phyloP scores from a whole-genome alignment of 1,284 basidiomycete species.

The Wallemia hederae region DNA sequence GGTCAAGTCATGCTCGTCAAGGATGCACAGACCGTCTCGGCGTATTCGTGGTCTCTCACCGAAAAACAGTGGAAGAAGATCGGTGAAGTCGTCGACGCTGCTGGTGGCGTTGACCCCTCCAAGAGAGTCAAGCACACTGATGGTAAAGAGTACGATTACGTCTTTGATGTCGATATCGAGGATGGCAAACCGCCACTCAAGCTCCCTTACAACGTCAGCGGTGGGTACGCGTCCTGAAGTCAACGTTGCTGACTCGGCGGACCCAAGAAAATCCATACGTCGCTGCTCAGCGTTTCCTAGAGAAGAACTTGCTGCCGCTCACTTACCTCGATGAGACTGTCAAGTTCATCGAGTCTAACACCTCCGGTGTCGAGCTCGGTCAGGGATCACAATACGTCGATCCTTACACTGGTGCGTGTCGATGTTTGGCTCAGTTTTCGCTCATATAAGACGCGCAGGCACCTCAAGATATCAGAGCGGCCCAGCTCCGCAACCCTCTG shows the following conservation, averaged over 20 bases:
- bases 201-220: constrained; percentile 66
- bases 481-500: constrained; percentile 10
- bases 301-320: constrained; percentile 50
- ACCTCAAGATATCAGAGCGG: constrained; percentile 27
- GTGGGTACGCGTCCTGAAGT: constrained; percentile 18
- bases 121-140: constrained; percentile 54
- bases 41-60: constrained; percentile 33
- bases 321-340: constrained; percentile 74
- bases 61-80: constrained; percentile 59
- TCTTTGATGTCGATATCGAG: constrained; percentile 88
- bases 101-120: constrained; percentile 30
- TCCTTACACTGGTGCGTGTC: constrained; percentile 49
- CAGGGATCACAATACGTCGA: constrained; percentile 36
- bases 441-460: constrained; percentile 1
- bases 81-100: constrained; percentile 81
- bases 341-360: constrained; percentile 76
- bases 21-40: constrained; percentile 3
- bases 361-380: constrained; percentile 38
- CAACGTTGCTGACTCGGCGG: background rate
- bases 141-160: constrained; percentile 91
- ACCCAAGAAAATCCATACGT: constrained; percentile 62
- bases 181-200: constrained; percentile 81
- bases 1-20: constrained; percentile 10
- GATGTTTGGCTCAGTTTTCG: background rate
- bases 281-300: constrained; percentile 69